phyloP scores from a whole-genome alignment of 2,329 filamentous ascomycete genomes.

The Phaeosphaeriaceae sp. region DNA sequence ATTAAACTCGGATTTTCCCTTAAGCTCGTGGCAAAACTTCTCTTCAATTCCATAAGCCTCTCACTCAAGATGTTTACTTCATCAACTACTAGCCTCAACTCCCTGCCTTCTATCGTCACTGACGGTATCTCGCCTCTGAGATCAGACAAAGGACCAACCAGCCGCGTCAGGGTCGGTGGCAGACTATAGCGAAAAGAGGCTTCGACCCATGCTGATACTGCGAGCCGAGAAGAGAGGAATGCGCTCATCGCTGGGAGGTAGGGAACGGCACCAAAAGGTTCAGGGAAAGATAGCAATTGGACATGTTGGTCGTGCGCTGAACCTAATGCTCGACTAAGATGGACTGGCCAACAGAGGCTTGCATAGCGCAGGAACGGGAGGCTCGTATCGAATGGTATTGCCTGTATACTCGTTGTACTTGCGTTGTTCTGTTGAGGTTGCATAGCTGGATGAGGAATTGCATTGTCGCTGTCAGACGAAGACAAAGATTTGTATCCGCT shows the following conservation, averaged over 20 bases:
- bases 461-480: slow-evolving; percentile 29
- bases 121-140: slow-evolving; percentile 29
- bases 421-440: slow-evolving; percentile 2
- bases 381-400: slow-evolving; percentile 29
- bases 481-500: slow-evolving; percentile 41
- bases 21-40: slow-evolving; percentile 24
- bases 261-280: slow-evolving; percentile 10
- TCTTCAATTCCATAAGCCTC: slow-evolving; percentile 29
- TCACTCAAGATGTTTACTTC: slow-evolving; percentile 33
- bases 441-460: slow-evolving; percentile 1
- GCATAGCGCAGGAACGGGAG: slow-evolving; percentile 42
- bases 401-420: slow-evolving; percentile 12
- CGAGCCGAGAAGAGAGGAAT: slow-evolving; percentile 33
- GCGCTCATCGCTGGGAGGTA: slow-evolving; percentile 33
- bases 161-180: slow-evolving; percentile 37
- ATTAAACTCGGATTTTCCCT: slow-evolving; percentile 36
- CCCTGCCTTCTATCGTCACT: slow-evolving; percentile 30
- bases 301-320: not conserved
- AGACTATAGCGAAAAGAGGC: slow-evolving; percentile 40
- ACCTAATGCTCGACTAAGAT: slow-evolving; percentile 34
- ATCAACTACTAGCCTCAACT: slow-evolving; percentile 30
- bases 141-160: slow-evolving; percentile 30
- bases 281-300: slow-evolving; percentile 1
- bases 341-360: slow-evolving; percentile 40
- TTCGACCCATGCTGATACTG: slow-evolving; percentile 41